These are phyloP conservation scores for Neobulgaria alba DNA, from an alignment of 2,329 filamentous ascomycete species.

Conservation along the genomic window DNA sequence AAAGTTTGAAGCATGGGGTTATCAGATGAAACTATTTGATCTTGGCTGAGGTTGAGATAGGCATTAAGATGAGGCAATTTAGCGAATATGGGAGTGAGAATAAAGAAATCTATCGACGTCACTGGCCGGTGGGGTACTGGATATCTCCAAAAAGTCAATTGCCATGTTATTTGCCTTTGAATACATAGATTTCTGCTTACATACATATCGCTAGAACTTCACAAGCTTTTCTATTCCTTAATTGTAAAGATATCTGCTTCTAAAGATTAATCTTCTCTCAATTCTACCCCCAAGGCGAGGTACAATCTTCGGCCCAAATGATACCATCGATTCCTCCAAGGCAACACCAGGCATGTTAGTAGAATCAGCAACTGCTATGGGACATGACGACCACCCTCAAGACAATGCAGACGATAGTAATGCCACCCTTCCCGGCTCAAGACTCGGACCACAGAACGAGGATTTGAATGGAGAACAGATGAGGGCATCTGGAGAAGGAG, in stretches of 20 bases:
- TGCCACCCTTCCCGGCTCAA: constrained; percentile 17
- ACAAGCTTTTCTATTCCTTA: not conserved
- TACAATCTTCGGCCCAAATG: constrained; percentile 22
- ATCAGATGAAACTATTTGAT: not conserved
- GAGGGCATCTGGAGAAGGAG: constrained; percentile 24
- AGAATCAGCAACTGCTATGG: constrained; percentile 25
- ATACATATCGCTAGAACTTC: not conserved
- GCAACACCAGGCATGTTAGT: constrained; percentile 22
- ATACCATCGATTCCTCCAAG: constrained; percentile 13
- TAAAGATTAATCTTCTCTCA: constrained; percentile 24
- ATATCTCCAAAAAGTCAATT: too few relatives aligned
- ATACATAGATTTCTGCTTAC: not conserved
- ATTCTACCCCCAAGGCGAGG: constrained; percentile 17
- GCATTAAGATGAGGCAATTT: not conserved
- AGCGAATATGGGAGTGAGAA: too few relatives aligned
- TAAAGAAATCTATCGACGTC: too few relatives aligned
- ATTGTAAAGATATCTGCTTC: constrained; percentile 21
- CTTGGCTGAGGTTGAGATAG: not conserved
- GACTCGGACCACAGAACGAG: constrained; percentile 24
- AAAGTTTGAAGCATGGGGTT: too few relatives aligned
- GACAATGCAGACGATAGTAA: constrained; percentile 26
- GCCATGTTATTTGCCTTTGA: too few relatives aligned
- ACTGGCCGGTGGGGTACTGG: too few relatives aligned
- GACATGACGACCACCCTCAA: constrained; percentile 25
- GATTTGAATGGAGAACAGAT: constrained; percentile 28